Evolutionary conservation across 768 basidiomycete species (phyloP), one percentile per base, ranked within the genome.

Genomic region (Kwoniella europaea): DNA sequence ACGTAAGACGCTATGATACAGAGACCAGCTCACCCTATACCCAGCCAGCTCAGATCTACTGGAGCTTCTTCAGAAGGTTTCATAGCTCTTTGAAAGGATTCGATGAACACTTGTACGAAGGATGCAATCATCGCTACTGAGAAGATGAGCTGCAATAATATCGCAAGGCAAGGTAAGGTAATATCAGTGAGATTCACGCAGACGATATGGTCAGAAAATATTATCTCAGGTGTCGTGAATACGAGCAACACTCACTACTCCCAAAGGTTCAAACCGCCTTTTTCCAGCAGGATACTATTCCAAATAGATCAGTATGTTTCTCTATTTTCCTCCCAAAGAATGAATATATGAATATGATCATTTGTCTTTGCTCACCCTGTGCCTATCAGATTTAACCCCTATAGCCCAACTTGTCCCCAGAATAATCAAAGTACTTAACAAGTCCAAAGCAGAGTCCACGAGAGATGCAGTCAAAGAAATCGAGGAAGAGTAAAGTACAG

Each of bases 371-470:
- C 79, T 68, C 54, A 81, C 79, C 57, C 65, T 62, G 52, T 79
- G 79, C 16, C 53, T 62, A 62, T 81, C 78, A 20, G 69, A 67
- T 59, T 79, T 70, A 22, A 76, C 63, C 1, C 82, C 83, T 59
- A 84, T 84, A 20, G 82, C 80, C 56, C 76, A 75, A 52, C 75
- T 77, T 4, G 85, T 85, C 0, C 78, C 79, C 52, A 84, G 78
- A 65, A 86, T 85, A 74, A 86, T 86, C 54, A 85, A 61, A 0
- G 85, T 85, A 24, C 81, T 83, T 1, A 86, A 69, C 43, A 85
- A 78, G 65, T 86, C 85, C 70, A 86, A 78, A 2, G 81, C 84
- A 3, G 82, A 82, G 68, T 86, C 85, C 60, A 86, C 82, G 24
- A 84, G 75, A 0, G 81, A 82, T 1, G 85, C 85, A 18, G 85